Evolutionary conservation across 768 basidiomycete genomes (phyloP), one percentile per base, ranked within the genome.

Genomic region (Rhodotorula babjevae): DNA sequence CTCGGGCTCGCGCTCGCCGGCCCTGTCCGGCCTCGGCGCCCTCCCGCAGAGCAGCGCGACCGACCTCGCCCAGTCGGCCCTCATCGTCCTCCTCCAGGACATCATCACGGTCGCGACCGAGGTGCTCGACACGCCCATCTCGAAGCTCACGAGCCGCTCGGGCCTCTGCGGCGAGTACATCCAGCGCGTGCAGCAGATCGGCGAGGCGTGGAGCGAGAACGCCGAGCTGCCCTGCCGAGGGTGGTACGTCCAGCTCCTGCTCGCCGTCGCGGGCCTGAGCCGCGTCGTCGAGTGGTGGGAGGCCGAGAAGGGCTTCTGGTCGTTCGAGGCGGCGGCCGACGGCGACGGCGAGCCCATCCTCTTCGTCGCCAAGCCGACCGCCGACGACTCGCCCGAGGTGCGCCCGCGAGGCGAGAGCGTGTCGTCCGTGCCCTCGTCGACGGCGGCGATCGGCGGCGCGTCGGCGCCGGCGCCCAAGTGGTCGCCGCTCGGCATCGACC

Each of bases 291-390:
- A 97, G 79, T 99, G 96, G 95, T 78, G 77, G 77, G 94, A 96
- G 81, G 96, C 96, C 19, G 95, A 98, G 84, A 94, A 94, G 79
- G 92, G 94, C 77, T 99, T 99, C 82, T 99, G 96, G 96, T 96
- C 96, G 79, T 98, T 97, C 80, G 91, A 94, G 79, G 75, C 76
- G 21, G 69, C 33, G 25, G 77, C 76, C 59, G 89, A 90, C 72
- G 90, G 90, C 58, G 89, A 91, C 70, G 92, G 92, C 67, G 95
- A 97, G 76, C 92, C 92, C 2, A 83, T 98, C 62, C 87, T 89
- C 76, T 98, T 98, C 79, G 92, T 98, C 67, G 89, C 93, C 80
- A 96, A 95, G 80, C 89, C 95, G 0, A 87, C 86, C 7, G 72
- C 72, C 29, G 89, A 88, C 50, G 90, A 91, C 46, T 82, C 86